Evolutionary conservation across 2,329 filamentous ascomycete genomes (phyloP).

Genomic region (Microsporum audouinii): DNA sequence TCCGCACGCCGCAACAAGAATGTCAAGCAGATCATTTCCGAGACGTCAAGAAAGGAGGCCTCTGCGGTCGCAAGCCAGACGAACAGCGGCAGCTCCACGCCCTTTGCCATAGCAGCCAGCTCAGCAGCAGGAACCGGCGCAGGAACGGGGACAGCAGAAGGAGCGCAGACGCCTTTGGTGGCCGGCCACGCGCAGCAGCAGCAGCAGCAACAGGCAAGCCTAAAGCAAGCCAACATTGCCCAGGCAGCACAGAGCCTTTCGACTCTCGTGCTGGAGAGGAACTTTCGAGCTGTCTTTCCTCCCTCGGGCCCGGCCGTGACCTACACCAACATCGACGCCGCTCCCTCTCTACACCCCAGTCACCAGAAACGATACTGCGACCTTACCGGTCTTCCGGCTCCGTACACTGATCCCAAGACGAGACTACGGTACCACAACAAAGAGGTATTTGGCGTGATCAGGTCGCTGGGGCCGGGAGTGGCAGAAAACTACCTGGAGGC

Average conservation of each 20-base stretch:
- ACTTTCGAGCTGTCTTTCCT: conserved; percentile 38
- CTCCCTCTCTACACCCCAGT: conserved; percentile 66
- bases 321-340: conserved; percentile 93
- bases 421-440: conserved; percentile 83
- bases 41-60: conserved; percentile 80
- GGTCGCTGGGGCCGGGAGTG: conserved; percentile 66
- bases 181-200: conserved; percentile 29
- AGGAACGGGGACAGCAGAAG: conserved; percentile 25
- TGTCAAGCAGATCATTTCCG: conserved; percentile 88
- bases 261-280: conserved; percentile 81
- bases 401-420: conserved; percentile 91
- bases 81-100: conserved; percentile 69
- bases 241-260: conserved; percentile 79
- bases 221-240: conserved; percentile 61
- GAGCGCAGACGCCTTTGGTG: conserved; percentile 27
- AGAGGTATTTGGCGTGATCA: conserved; percentile 78
- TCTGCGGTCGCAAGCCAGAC: conserved; percentile 73
- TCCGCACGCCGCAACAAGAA: conserved; percentile 97
- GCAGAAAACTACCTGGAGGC: conserved; percentile 83
- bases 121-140: conserved; percentile 18
- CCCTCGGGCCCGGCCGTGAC: conserved; percentile 60
- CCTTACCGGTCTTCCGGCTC: conserved; percentile 80
- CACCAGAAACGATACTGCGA: conserved; percentile 89
- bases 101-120: conserved; percentile 28
- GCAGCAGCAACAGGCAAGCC: conserved; percentile 30